Base-by-base conservation (phyloP, 768 basidiomycete species). In the Naganishia vishniacii region DNA sequence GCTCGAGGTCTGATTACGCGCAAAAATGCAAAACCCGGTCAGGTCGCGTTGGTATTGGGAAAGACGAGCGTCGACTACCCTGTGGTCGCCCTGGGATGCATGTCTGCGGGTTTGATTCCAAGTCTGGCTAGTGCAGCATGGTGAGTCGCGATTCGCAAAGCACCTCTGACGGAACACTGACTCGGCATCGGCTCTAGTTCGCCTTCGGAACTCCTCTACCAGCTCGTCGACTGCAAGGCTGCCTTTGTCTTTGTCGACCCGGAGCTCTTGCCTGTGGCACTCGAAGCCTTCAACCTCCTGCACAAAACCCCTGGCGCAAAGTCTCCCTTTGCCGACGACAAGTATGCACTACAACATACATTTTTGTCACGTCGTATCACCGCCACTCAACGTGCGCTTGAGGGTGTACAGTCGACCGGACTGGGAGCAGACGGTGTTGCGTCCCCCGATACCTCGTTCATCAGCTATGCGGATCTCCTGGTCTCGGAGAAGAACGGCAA, bases 111-210 rank as follows among this genome's bases (percentile, higher is more conserved):
- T 25, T 23, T 63, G 40, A 41, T 53, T 34, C 62, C 62, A 16
- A 51, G 62, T 63, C 23, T 63, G 48, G 62, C 62, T 8, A 63
- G 62, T 53, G 49, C 48, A 16, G 62, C 62, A 28, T 63, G 40
- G 48, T 49, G 32, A 63, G 61, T 56, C 1, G 20, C 7, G 15
- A n/a, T 20, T 12, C n/a, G n/a, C n/a, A n/a, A n/a, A n/a, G n/a
- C n/a, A n/a, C n/a, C n/a, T n/a, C n/a, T n/a, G n/a, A n/a, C n/a
- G n/a, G n/a, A n/a, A n/a, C n/a, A n/a, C n/a, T n/a, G n/a, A n/a
- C n/a, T n/a, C n/a, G n/a, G n/a, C n/a, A n/a, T n/a, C n/a, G n/a
- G n/a, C n/a, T n/a, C 47, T 32, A 62, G 61, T 47, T 62, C 61
- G 23, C 62, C 62, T 2, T 20, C 62, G 20, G 62, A 63, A 45